Evolutionary conservation across 129 eudicot genomes (phyloP), one percentile per base, ranked within the genome.

Genomic region (Lactuca saligna): DNA sequence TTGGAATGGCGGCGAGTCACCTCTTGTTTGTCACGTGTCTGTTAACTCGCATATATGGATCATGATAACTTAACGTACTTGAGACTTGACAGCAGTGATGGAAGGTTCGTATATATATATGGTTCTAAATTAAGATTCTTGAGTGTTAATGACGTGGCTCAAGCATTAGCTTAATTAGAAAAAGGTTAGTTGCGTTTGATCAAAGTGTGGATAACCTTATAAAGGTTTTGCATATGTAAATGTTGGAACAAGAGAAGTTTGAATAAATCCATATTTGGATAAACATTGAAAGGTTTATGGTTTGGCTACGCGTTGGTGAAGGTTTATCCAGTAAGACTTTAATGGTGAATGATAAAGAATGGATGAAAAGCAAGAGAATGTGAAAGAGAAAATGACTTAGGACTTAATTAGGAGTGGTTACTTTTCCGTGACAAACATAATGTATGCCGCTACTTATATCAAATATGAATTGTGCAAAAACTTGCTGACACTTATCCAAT

Each of bases 351-450:
- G 57, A 65, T 65, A 44, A 46, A 13, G 41, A 65, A 65, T 14
- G 69, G 69, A 65, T 65, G 32, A 65, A 42, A 46, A 46, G 69
- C 57, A 65, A 25, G 57, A 65, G 51, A 20, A 64, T 44, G 41
- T 64, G 56, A 20, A 11, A 3, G n/a, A 46, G 69, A 65, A 46
- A 65, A 29, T 13, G 69, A 65, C 69, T 46, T 13, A 29, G 6
- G 69, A 65, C 69, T 46, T 13, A 42, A 1, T 8, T 39, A 39
- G 50, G 50, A 54, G 15, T 17, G 8, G 56, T 11, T 46, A 6
- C 57, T 65, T 65, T 65, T 46, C 3, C 69, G 56, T 64, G 69
- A 64, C 55, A 64, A 44, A 44, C 25, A 44, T 64, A 64, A 44
- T 44, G 55, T 2, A 44, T 44, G 55, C 2, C 12, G 55, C 15